phyloP scores from a whole-genome alignment of 768 basidiomycete genomes.

The Lactarius trivialis region DNA sequence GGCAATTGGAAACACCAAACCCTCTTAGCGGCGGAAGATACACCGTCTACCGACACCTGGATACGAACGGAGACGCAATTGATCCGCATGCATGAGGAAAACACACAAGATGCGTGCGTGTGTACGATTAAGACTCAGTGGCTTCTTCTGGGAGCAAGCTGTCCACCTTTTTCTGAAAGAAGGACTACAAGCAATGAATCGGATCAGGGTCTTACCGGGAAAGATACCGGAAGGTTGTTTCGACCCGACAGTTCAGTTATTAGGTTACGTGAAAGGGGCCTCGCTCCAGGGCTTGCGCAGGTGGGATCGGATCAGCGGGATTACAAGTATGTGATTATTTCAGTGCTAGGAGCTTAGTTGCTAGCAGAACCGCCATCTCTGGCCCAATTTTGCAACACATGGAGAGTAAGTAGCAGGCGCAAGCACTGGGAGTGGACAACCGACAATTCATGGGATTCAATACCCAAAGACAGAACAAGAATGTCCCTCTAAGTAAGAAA shows the following conservation, averaged over 20 bases:
- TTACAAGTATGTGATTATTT: not conserved
- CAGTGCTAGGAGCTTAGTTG: not conserved
- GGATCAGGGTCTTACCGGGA: not conserved
- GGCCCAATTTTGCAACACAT: not conserved
- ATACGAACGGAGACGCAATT: not conserved
- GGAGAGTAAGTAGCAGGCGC: not conserved
- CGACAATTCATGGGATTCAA: not conserved
- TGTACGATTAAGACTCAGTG: not conserved
- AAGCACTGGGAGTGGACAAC: not conserved
- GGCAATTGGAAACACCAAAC: not conserved
- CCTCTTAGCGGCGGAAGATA: not conserved
- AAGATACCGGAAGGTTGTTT: not conserved
- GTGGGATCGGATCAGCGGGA: not conserved
- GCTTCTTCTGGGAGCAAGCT: not conserved
- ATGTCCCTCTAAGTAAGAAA: not conserved
- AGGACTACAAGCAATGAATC: constrained; percentile 6
- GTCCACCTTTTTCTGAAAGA: not conserved
- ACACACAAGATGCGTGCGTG: not conserved
- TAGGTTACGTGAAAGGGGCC: not conserved
- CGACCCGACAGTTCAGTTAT: not conserved
- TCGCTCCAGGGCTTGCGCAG: not conserved
- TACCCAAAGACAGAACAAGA: not conserved
- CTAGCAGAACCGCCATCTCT: not conserved
- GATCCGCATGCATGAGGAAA: not conserved
- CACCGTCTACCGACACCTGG: not conserved